A percentile compares a stretch with the other conserved stretches of the same genome.
Conservation (phyloP, 2,329 filamentous ascomycete genomes). For the Sphaerulina populicola region DNA sequence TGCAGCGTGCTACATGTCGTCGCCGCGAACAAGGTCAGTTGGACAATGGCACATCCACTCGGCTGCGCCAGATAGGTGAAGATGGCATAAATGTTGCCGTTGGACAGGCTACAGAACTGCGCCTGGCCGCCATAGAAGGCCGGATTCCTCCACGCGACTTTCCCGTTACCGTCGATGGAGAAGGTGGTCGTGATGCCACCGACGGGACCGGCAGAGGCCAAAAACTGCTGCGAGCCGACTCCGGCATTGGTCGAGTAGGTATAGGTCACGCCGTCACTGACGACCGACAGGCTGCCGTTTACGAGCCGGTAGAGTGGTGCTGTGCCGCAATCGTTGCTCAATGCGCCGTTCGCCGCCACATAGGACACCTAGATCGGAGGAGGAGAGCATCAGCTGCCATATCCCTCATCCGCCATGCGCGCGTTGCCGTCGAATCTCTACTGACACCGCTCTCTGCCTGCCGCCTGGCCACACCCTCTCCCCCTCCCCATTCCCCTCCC, state of each 20-base stretch:
- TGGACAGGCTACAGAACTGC: slow-evolving; percentile 5
- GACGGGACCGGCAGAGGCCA: not conserved
- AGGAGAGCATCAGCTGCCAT: not conserved
- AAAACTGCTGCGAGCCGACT: not conserved
- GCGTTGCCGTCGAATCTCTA: not conserved
- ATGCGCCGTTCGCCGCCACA: not conserved
- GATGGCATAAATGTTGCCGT: slow-evolving; percentile 7
- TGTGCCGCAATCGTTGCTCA: slow-evolving; percentile 7
- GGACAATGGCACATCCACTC: not conserved
- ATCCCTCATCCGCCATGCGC: not conserved
- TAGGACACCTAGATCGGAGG: not conserved
- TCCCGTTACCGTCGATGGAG: slow-evolving; percentile 1
- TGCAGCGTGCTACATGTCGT: slow-evolving; percentile 2
- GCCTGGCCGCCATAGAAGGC: slow-evolving; percentile 6
- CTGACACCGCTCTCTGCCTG: not conserved
- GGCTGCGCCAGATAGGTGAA: slow-evolving; percentile 1
- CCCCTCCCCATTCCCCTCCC: no score
- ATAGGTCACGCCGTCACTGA: not conserved
- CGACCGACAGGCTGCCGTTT: slow-evolving; percentile 1
- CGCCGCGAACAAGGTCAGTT: slow-evolving; percentile 1
- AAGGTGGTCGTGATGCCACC: slow-evolving; percentile 2
- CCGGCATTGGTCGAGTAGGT: slow-evolving; percentile 10
- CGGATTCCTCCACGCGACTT: slow-evolving; percentile 2
- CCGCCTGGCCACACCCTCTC: not conserved
- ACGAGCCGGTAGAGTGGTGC: slow-evolving; percentile 5